Evolutionary conservation across 805 yeast species (phyloP), one percentile per base, ranked within the genome.

Genomic region (Starmerella apicola): DNA sequence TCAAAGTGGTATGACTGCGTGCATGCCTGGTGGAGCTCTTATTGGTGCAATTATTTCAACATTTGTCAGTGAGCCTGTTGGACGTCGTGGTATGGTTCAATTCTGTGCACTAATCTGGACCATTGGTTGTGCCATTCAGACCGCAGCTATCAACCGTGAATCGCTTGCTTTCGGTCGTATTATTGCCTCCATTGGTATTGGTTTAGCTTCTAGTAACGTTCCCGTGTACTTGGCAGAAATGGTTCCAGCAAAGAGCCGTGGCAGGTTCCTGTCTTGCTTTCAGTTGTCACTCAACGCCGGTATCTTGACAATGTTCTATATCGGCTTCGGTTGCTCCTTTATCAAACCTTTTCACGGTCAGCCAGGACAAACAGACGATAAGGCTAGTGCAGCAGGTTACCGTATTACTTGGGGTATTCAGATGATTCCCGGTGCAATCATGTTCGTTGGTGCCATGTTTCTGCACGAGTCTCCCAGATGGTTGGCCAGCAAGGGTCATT

Each of bases 401-500:
- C 67, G 84, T 48, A 69, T 82, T 29, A 93, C 94, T 8, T 69
- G 81, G 49, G 85, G 77, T 12, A 51, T 81, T 25, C 86, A 80
- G 61, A 70, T 79, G 51, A 49, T 74, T 5, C 82, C 85, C 77
- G 76, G 83, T n/a, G 43, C 70, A 1, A 56, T 78, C 23, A 65
- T 82, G 36, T 65, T 66, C 34, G 45, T 59, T n/a, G 93, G 91
- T 22, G 64, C 82, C 60, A 55, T 71, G 37, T 66, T 76, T 47
- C 63, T 81, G 31, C 86, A 93, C 20, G 94, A 81, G 53, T 68
- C 81, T 32, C 93, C 94, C 28, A 68, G 94, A 52, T 82, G 62
- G 60, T 71, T 61, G 45, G 76, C 82, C 23, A 71, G 71, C 36
- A 71, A 72, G 47, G 72, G 71, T 46, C 59, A 68, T 19, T 53